Evolutionary conservation across 164 flowering plant species (phyloP).

Genomic region (Vitis labrusca): DNA sequence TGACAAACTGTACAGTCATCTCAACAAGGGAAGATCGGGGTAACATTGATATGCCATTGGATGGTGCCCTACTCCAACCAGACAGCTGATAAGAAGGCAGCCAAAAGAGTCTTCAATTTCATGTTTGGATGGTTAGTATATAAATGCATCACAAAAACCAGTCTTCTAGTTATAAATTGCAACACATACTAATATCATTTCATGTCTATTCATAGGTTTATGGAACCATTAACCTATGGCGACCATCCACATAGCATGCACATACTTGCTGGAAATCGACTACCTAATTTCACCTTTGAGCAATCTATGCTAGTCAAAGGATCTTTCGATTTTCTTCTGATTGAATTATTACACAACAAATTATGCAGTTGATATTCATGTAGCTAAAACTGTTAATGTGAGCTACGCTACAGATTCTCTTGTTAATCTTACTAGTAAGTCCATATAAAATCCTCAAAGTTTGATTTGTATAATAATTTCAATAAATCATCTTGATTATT

Average conservation of each 20-base stretch:
- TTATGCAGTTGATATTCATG: slow-evolving; percentile 22
- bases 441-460: background rate
- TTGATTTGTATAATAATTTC: background rate
- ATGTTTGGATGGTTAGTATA: slow-evolving; percentile 29
- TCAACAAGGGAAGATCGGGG: slow-evolving; percentile 14
- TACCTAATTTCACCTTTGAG: slow-evolving; percentile 52
- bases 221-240: slow-evolving; percentile 49
- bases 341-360: slow-evolving; percentile 45
- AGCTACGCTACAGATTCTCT: slow-evolving; percentile 25
- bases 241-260: slow-evolving; percentile 52
- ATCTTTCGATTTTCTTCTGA: slow-evolving; percentile 48
- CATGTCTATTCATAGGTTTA: slow-evolving; percentile 31
- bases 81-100: background rate
- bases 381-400: background rate
- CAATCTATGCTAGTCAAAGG: slow-evolving; percentile 35
- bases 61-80: background rate
- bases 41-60: slow-evolving; percentile 3
- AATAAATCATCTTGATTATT: too few relatives aligned
- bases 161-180: background rate
- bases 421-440: slow-evolving; percentile 15
- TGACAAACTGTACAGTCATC: background rate
- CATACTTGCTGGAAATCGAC: slow-evolving; percentile 28
- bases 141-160: too few relatives aligned
- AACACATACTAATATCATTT: background rate
- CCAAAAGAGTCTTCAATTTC: slow-evolving; percentile 11